Conservation (phyloP, 164 flowering plant species). For the Akebia trifoliata region DNA sequence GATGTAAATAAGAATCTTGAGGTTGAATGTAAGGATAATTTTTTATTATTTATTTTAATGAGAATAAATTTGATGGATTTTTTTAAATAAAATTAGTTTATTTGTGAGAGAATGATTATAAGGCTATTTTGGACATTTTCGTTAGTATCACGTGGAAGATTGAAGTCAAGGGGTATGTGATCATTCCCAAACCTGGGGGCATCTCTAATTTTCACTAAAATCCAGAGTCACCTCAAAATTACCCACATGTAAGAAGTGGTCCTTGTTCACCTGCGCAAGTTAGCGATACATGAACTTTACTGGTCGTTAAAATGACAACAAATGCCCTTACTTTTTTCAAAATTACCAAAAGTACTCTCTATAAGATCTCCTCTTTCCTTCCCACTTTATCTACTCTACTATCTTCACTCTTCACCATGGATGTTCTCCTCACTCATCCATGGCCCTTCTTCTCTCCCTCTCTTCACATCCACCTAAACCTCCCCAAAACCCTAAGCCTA, state of each 20-base stretch:
- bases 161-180: no score
- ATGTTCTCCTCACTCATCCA: slow-evolving; percentile 19
- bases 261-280: background rate
- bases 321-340: background rate
- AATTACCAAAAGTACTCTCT: background rate
- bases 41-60: no score
- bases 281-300: background rate
- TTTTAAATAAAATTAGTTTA: no score
- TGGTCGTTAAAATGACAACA: slow-evolving; percentile 3
- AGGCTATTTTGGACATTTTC: no score
- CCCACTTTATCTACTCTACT: slow-evolving; percentile 34
- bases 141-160: no score
- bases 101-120: no score
- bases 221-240: no score
- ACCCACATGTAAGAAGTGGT: background rate
- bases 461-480: slow-evolving; percentile 33
- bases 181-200: no score
- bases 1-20: no score
- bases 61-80: no score
- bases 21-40: no score
- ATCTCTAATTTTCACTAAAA: no score
- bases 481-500: slow-evolving; percentile 20
- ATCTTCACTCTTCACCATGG: slow-evolving; percentile 1
- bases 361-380: background rate
- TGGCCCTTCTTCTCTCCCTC: slow-evolving; percentile 42